Conservation (phyloP, 495 filamentous ascomycete genomes). For the Glutinoglossum americanum region DNA sequence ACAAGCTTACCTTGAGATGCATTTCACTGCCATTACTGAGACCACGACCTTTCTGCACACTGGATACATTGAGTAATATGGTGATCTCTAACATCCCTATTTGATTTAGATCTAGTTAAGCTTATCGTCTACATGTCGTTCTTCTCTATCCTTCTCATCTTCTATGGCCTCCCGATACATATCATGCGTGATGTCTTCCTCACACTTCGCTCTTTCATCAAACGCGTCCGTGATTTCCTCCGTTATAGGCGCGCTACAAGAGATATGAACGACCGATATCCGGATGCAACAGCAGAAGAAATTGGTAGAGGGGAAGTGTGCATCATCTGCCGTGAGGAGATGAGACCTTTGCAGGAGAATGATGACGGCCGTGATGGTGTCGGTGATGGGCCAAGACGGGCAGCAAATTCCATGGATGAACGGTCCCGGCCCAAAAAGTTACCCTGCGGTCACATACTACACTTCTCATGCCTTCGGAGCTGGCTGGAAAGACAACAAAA, state of each 20-base stretch:
- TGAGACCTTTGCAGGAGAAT: constrained; percentile 42
- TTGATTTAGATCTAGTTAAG: constrained; percentile 57
- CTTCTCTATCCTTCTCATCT: constrained; percentile 78
- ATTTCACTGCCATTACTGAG: not conserved
- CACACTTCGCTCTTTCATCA: constrained; percentile 75
- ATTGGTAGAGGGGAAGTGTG: constrained; percentile 72
- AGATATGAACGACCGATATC: constrained; percentile 81
- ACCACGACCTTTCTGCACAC: not conserved
- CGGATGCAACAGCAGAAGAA: constrained; percentile 79
- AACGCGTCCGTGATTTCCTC: constrained; percentile 67
- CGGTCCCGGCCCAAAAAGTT: constrained; percentile 81
- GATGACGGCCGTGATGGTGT: constrained; percentile 12
- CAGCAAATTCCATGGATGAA: constrained; percentile 38
- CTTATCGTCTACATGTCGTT: constrained; percentile 73
- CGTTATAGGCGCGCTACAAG: constrained; percentile 71
- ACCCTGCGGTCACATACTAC: constrained; percentile 86
- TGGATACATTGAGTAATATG: not conserved
- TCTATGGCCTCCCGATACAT: constrained; percentile 88
- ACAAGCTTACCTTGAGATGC: too few relatives aligned
- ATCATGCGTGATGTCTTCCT: constrained; percentile 90
- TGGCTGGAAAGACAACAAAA: constrained; percentile 98
- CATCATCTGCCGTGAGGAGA: constrained; percentile 94
- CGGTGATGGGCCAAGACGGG: constrained; percentile 10
- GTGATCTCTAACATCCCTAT: not conserved
- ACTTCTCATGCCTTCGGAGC: constrained; percentile 81